Evolutionary conservation across 2,329 filamentous ascomycete genomes (phyloP).

Genomic region (Mycocentrospora acerina): DNA sequence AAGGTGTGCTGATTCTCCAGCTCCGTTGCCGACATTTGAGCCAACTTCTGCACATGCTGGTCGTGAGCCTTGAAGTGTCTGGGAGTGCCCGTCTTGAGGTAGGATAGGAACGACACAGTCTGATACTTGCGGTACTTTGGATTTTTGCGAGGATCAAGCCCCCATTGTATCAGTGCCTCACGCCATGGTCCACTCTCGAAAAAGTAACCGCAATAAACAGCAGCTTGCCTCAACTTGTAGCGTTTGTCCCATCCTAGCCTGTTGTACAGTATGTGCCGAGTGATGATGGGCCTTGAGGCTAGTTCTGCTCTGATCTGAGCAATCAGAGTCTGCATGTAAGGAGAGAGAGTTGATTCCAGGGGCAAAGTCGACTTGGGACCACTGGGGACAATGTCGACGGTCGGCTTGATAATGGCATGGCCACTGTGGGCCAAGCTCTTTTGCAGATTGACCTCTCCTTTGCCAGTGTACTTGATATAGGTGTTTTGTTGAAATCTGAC

Average conservation of each 20-base stretch:
- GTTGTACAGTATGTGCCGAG: conserved; percentile 78
- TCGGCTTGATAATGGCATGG: conserved; percentile 59
- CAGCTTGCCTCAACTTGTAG: conserved; percentile 67
- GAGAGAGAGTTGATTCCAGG: conserved; percentile 52
- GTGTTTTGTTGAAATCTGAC: conserved; percentile 81
- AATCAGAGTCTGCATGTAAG: conserved; percentile 65
- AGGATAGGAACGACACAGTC: conserved; percentile 58
- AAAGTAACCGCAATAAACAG: conserved; percentile 85
- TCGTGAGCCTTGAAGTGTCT: conserved; percentile 29
- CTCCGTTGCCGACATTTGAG: conserved; percentile 21
- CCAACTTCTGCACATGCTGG: conserved; percentile 26
- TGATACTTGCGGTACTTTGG: conserved; percentile 81
- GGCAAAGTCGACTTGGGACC: conserved; percentile 60
- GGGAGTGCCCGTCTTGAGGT: conserved; percentile 32
- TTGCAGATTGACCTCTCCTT: conserved; percentile 32
- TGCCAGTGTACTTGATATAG: conserved; percentile 63
- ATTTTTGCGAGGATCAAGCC: conserved; percentile 79
- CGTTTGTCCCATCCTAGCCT: conserved; percentile 59
- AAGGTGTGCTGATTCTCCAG: conserved; percentile 65
- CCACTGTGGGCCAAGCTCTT: conserved; percentile 27
- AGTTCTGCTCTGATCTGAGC: conserved; percentile 66
- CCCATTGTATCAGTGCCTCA: conserved; percentile 82
- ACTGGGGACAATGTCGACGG: conserved; percentile 63
- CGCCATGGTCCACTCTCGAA: conserved; percentile 92
- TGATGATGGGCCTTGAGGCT: conserved; percentile 78